A percentile compares a stretch with the other conserved stretches of the same genome.
Evolutionary conservation across 768 basidiomycete genomes (phyloP).

Genomic region (Cyclocybe aegerita): DNA sequence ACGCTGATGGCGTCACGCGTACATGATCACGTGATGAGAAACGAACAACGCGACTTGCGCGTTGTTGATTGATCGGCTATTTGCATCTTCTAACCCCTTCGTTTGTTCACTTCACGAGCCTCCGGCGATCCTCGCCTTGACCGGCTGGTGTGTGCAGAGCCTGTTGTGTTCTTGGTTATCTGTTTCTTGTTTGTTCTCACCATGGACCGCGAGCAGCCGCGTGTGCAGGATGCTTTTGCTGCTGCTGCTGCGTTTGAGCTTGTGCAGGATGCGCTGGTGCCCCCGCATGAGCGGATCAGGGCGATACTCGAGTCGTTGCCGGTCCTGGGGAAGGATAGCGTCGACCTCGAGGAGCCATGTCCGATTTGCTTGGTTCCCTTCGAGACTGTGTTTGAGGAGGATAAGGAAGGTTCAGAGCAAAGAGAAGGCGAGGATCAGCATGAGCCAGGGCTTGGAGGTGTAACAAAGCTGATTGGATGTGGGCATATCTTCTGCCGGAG

Average conservation of each 20-base stretch:
- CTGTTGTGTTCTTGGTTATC: too few relatives aligned
- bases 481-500: slow-evolving; percentile 68
- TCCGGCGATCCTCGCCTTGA: too few relatives aligned
- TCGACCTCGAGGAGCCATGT: slow-evolving; percentile 55
- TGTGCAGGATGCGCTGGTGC: slow-evolving; percentile 19
- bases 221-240: not conserved
- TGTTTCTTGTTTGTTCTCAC: too few relatives aligned
- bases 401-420: not conserved
- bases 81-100: not conserved
- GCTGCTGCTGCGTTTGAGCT: slow-evolving; percentile 21
- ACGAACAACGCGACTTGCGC: not conserved
- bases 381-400: slow-evolving; percentile 33
- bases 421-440: slow-evolving; percentile 6
- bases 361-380: slow-evolving; percentile 66
- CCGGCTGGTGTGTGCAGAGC: not conserved
- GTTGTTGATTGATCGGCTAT: not conserved
- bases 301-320: slow-evolving; percentile 45
- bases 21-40: not conserved
- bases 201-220: not conserved
- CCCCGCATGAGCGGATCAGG: slow-evolving; percentile 31
- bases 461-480: slow-evolving; percentile 60
- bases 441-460: slow-evolving; percentile 28
- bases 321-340: slow-evolving; percentile 32
- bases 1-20: not conserved
- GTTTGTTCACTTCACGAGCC: too few relatives aligned